A percentile compares a stretch with the other conserved stretches of the same genome.
phyloP scores from a whole-genome alignment of 2,329 filamentous ascomycete genomes.

The Aspergillus hortae region DNA sequence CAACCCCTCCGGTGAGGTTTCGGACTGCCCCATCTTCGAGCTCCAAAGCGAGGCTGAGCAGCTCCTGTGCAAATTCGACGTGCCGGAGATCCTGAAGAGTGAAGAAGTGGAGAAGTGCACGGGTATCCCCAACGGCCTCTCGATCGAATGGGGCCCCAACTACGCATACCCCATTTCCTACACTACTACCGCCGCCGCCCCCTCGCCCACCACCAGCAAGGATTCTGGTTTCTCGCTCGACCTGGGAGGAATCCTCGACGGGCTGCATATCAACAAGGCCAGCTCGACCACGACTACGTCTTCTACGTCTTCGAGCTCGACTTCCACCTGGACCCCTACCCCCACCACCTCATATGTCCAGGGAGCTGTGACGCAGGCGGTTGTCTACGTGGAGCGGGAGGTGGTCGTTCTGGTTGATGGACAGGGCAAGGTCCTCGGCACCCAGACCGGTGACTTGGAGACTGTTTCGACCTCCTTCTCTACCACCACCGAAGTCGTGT shows the following conservation, averaged over 20 bases:
- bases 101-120: conserved; percentile 61
- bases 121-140: conserved; percentile 63
- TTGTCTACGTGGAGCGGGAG: conserved; percentile 29
- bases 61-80: conserved; percentile 58
- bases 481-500: conserved; percentile 20
- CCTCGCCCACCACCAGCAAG: conserved; percentile 2
- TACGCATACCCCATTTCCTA: conserved; percentile 30
- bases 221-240: no score
- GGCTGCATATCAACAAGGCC: background rate
- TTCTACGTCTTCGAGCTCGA: conserved; percentile 11
- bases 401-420: conserved; percentile 26
- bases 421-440: conserved; percentile 22
- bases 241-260: background rate
- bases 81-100: conserved; percentile 52
- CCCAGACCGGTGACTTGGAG: conserved; percentile 19
- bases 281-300: conserved; percentile 4
- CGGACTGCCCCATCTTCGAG: conserved; percentile 72
- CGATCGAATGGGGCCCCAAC: conserved; percentile 45
- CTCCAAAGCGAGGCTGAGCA: conserved; percentile 59
- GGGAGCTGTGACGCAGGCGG: conserved; percentile 21
- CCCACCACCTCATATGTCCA: conserved; percentile 22
- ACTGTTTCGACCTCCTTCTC: conserved; percentile 23
- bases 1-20: conserved; percentile 62
- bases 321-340: conserved; percentile 20
- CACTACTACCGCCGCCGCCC: conserved; percentile 3